These are phyloP conservation scores for Nematocida parisii DNA, from an alignment of 371 early-diverging fungal genomes.

Conservation along the genomic window DNA sequence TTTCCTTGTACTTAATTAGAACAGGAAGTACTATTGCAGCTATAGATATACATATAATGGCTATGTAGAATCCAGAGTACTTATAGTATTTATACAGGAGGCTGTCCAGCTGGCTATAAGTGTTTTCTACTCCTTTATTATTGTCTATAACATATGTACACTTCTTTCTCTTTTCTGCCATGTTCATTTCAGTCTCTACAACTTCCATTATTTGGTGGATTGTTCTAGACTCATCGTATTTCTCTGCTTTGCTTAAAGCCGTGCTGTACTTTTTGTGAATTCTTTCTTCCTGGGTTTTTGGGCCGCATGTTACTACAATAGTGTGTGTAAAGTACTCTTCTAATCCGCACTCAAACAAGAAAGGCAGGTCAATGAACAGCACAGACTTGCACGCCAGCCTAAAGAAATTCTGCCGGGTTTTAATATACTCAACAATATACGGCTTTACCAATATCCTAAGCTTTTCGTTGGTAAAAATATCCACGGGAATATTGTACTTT, in stretches of 20 bases:
- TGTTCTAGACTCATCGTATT: background rate
- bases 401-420: background rate
- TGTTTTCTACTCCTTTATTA: slow-evolving; percentile 23
- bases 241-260: background rate
- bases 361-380: slow-evolving; percentile 44
- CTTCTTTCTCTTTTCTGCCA: slow-evolving; percentile 37
- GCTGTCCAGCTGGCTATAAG: slow-evolving; percentile 20
- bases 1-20: slow-evolving; percentile 13
- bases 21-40: slow-evolving; percentile 19
- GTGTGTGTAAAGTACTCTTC: slow-evolving; percentile 28
- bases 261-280: slow-evolving; percentile 2
- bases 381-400: slow-evolving; percentile 8
- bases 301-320: slow-evolving; percentile 53
- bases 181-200: background rate
- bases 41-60: background rate
- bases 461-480: slow-evolving; percentile 3
- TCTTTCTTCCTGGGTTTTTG: slow-evolving; percentile 58
- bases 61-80: slow-evolving; percentile 14
- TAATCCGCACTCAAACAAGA: slow-evolving; percentile 51
- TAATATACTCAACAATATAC: background rate
- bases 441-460: slow-evolving; percentile 1
- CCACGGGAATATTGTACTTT: background rate
- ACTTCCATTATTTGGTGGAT: background rate
- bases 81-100: slow-evolving; percentile 17
- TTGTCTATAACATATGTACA: slow-evolving; percentile 56